These are phyloP conservation scores for Boletus bicolor DNA, from an alignment of 768 basidiomycete genomes.

Conservation along the genomic window DNA sequence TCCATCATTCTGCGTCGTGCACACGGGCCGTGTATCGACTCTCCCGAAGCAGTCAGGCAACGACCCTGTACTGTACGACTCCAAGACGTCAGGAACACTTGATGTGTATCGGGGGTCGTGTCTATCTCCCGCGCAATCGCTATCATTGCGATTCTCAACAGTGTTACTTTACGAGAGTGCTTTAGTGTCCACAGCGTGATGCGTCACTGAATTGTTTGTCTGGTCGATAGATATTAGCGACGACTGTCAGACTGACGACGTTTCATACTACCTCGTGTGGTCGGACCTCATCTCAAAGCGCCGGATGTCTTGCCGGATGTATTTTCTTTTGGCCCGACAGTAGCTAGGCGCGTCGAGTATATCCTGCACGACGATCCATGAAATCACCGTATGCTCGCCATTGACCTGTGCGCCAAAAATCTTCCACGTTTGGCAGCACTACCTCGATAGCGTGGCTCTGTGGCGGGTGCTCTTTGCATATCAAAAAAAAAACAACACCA, in stretches of 20 bases:
- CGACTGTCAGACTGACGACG: slow-evolving; percentile 65
- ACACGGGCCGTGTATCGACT: neutral
- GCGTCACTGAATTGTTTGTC: neutral
- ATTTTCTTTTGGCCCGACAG: slow-evolving; percentile 59
- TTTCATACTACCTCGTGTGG: slow-evolving; percentile 71
- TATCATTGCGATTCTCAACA: slow-evolving; percentile 63
- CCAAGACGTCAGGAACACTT: slow-evolving; percentile 42
- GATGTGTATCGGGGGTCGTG: slow-evolving; percentile 70
- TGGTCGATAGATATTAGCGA: slow-evolving; percentile 57
- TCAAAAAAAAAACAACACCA: too few species aligned
- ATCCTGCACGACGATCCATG: slow-evolving; percentile 69
- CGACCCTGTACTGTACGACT: slow-evolving; percentile 38
- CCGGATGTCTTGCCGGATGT: slow-evolving; percentile 49
- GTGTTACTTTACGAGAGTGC: slow-evolving; percentile 74
- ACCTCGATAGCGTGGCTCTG: slow-evolving; percentile 86
- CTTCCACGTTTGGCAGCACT: slow-evolving; percentile 92
- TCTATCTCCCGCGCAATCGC: slow-evolving; percentile 70
- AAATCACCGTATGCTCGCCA: slow-evolving; percentile 65
- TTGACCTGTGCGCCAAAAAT: slow-evolving; percentile 88
- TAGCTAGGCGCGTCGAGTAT: slow-evolving; percentile 78
- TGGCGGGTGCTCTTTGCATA: slow-evolving; percentile 63
- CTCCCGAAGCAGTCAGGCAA: slow-evolving; percentile 26
- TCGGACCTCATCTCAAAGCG: slow-evolving; percentile 59
- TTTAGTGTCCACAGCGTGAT: neutral
- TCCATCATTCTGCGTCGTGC: neutral